Percentiles rank a stretch among this genome's conserved stretches.
These are phyloP conservation scores for Raffaelea ambrosiae DNA, from an alignment of 2,329 filamentous ascomycete species.

Conservation along the genomic window DNA sequence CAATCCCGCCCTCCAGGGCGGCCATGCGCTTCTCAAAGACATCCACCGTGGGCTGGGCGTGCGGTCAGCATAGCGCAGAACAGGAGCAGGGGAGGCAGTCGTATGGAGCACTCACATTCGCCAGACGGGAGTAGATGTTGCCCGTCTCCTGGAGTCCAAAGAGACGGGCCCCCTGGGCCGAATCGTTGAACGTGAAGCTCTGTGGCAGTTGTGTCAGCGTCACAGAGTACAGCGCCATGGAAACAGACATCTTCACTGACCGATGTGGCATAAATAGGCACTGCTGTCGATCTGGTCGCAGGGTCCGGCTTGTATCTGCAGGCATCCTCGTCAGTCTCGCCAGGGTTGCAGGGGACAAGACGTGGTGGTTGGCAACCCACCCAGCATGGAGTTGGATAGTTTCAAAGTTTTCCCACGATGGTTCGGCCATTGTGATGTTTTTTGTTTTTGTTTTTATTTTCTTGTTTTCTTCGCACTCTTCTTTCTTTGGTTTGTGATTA, in stretches of 20 bases:
- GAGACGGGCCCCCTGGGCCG: slow-evolving; percentile 83
- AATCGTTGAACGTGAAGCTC: slow-evolving; percentile 92
- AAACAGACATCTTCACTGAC: slow-evolving; percentile 32
- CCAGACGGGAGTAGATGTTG: slow-evolving; percentile 94
- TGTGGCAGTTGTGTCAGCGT: too few species aligned
- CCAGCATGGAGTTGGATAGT: slow-evolving; percentile 79
- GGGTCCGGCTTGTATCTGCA: slow-evolving; percentile 51
- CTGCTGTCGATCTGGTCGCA: slow-evolving; percentile 75
- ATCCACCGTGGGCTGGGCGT: slow-evolving; percentile 69
- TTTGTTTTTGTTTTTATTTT: too few species aligned
- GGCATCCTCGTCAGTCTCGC: too few species aligned
- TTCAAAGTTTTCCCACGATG: slow-evolving; percentile 58
- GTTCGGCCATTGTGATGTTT: slow-evolving; percentile 33
- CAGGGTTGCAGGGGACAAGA: too few species aligned
- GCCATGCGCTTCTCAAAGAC: slow-evolving; percentile 94
- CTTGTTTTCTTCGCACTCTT: too few species aligned
- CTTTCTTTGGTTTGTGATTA: too few species aligned
- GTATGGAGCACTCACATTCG: slow-evolving; percentile 70
- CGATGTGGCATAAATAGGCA: slow-evolving; percentile 89
- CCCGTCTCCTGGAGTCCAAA: slow-evolving; percentile 94
- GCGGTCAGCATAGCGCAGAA: slow-evolving; percentile 1
- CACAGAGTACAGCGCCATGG: too few species aligned
- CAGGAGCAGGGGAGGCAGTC: too few species aligned
- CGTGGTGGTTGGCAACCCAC: too few species aligned
- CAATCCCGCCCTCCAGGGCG: slow-evolving; percentile 82